Conservation (phyloP, 1,139 yeast genomes). For the Nakaseomyces sp. region DNA sequence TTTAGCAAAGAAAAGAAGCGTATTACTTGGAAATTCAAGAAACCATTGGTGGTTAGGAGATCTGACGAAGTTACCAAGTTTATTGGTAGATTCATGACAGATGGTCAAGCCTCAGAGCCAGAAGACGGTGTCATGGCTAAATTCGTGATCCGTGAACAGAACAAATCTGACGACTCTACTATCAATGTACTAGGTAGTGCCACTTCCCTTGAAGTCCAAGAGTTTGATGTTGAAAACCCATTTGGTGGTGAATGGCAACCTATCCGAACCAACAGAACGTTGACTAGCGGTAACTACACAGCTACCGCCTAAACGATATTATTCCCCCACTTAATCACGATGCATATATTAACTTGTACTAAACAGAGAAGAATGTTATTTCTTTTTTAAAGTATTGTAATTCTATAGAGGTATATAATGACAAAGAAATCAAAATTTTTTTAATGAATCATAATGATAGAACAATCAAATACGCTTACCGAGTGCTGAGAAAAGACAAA, state of each 20-base stretch:
- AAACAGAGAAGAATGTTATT: too few species aligned
- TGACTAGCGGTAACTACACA: constrained; percentile 33
- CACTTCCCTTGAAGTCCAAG: constrained; percentile 28
- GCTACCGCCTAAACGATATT: constrained; percentile 10
- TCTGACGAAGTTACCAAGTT: constrained; percentile 45
- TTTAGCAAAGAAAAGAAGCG: constrained; percentile 77
- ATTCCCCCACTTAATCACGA: neutral
- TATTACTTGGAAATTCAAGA: constrained; percentile 69
- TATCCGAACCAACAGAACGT: constrained; percentile 29
- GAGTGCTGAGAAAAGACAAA: too few species aligned
- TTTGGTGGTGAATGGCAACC: constrained; percentile 32
- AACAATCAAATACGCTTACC: too few species aligned
- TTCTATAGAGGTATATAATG: too few species aligned
- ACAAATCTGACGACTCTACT: constrained; percentile 12
- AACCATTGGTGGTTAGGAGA: constrained; percentile 36
- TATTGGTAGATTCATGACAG: constrained; percentile 64
- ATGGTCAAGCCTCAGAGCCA: constrained; percentile 53
- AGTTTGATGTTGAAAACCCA: constrained; percentile 33
- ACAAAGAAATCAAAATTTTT: too few species aligned
- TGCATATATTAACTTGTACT: neutral
- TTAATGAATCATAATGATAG: too few species aligned
- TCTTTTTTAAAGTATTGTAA: too few species aligned
- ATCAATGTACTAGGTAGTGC: constrained; percentile 23
- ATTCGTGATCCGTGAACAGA: constrained; percentile 37
- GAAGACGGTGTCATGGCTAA: constrained; percentile 63